Evolutionary conservation across 2,329 filamentous ascomycete species (phyloP).

Genomic region (Colletotrichum musae): DNA sequence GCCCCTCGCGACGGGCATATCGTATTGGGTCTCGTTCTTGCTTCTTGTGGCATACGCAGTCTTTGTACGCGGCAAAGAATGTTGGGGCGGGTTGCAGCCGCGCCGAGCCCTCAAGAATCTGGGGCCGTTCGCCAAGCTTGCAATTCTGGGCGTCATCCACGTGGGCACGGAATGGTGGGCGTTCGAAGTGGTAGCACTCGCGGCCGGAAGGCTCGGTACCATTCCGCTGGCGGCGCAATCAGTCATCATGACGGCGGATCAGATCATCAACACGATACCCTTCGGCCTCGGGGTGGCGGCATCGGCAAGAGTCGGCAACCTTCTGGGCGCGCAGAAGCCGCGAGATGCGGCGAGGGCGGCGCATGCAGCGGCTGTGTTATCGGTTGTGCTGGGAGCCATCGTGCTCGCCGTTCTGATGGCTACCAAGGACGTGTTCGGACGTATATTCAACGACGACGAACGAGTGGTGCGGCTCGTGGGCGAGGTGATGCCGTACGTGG

Average conservation of each 20-base stretch:
- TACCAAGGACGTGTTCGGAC: slow-evolving; percentile 80
- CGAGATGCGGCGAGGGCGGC: slow-evolving; percentile 79
- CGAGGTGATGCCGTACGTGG: slow-evolving; percentile 86
- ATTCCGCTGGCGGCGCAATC: slow-evolving; percentile 85
- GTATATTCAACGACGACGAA: slow-evolving; percentile 85
- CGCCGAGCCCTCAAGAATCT: slow-evolving; percentile 76
- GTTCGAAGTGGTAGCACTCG: slow-evolving; percentile 90
- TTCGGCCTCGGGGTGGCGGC: slow-evolving; percentile 90
- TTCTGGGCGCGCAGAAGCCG: slow-evolving; percentile 78
- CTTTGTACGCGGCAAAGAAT: slow-evolving; percentile 79
- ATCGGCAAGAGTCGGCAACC: slow-evolving; percentile 83
- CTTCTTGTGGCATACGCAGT: slow-evolving; percentile 81
- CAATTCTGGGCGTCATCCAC: slow-evolving; percentile 82
- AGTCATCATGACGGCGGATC: slow-evolving; percentile 91
- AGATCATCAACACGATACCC: slow-evolving; percentile 87
- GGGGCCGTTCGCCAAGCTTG: slow-evolving; percentile 80
- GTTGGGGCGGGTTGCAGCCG: slow-evolving; percentile 82
- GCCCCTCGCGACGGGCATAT: slow-evolving; percentile 85
- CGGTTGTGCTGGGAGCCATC: slow-evolving; percentile 75
- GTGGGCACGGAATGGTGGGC: slow-evolving; percentile 97
- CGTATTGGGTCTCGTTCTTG: slow-evolving; percentile 88
- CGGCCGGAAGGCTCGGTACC: slow-evolving; percentile 84
- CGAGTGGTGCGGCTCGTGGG: slow-evolving; percentile 80
- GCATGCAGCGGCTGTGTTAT: slow-evolving; percentile 81
- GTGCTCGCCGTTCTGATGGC: slow-evolving; percentile 80